phyloP scores from a whole-genome alignment of 139 green algal species.

The Zygnema cylindricum region DNA sequence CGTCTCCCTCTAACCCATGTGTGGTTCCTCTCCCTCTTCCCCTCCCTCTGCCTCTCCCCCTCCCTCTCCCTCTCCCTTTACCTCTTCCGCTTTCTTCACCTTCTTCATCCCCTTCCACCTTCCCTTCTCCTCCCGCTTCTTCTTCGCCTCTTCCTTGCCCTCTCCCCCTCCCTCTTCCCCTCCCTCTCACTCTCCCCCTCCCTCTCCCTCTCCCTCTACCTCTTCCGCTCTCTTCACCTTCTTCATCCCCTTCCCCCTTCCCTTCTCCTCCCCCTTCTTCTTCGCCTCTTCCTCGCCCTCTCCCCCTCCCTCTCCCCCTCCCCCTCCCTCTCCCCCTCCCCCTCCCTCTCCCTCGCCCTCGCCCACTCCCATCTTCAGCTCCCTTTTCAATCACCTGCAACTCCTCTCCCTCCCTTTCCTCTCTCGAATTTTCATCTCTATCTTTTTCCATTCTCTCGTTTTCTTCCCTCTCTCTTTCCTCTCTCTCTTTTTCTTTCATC shows the following conservation, averaged over 20 bases:
- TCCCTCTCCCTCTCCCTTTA: not conserved
- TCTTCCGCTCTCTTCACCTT: constrained; percentile 17
- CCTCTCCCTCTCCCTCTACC: constrained; percentile 9
- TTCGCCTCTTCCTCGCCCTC: not conserved
- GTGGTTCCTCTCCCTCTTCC: not conserved
- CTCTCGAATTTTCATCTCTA: not conserved
- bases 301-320: not conserved
- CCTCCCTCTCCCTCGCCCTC: constrained; percentile 7
- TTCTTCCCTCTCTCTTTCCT: not conserved
- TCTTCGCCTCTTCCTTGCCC: not conserved
- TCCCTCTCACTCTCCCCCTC: not conserved
- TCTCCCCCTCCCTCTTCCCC: not conserved
- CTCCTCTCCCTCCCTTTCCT: constrained; percentile 7
- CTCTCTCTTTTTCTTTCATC: constrained; percentile 4
- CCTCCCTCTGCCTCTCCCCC: not conserved
- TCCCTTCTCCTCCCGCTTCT: not conserved
- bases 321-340: constrained; percentile 20
- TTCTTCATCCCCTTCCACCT: not conserved
- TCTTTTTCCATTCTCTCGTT: not conserved
- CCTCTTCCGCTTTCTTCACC: not conserved
- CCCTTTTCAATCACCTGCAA: not conserved
- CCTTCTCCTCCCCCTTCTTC: not conserved
- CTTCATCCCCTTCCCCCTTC: constrained; percentile 2
- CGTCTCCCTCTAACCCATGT: too few species aligned
- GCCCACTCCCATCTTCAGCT: not conserved